Evolutionary conservation across 2,329 filamentous ascomycete species (phyloP).

Genomic region (Diaporthe sp.): DNA sequence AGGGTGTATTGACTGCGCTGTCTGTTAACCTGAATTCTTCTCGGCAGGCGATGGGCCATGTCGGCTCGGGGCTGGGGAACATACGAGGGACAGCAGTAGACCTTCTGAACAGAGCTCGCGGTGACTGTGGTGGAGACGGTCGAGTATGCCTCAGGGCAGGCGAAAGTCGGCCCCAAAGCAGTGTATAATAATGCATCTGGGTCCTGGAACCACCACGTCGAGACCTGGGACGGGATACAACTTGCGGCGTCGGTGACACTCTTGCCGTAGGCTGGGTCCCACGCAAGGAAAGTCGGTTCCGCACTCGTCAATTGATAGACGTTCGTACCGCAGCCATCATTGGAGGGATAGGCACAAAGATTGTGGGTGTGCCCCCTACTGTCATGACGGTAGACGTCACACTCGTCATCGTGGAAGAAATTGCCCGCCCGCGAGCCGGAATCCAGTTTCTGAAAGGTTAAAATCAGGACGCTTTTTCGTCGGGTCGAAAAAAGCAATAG

Average conservation of each 20-base stretch:
- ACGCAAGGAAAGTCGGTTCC: background rate
- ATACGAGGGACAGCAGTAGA: slow-evolving; percentile 2
- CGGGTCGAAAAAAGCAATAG: background rate
- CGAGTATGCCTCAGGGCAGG: background rate
- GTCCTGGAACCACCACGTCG: background rate
- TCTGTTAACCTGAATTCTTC: background rate
- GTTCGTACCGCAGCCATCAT: background rate
- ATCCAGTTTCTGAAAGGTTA: background rate
- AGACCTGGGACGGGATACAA: background rate
- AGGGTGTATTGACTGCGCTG: background rate
- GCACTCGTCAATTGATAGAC: background rate
- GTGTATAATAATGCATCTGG: background rate
- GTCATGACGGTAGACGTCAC: background rate
- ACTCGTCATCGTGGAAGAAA: background rate
- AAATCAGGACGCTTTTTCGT: background rate
- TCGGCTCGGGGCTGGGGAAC: background rate
- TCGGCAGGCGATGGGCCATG: no score
- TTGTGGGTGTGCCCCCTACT: background rate
- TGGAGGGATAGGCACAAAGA: background rate
- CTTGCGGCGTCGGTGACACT: background rate
- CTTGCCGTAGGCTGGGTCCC: background rate
- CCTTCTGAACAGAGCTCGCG: background rate
- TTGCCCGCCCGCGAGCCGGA: background rate
- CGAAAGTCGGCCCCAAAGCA: background rate
- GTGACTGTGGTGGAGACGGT: background rate